phyloP scores from a whole-genome alignment of 2,329 filamentous ascomycete species.

The Aspergillus jensenii region DNA sequence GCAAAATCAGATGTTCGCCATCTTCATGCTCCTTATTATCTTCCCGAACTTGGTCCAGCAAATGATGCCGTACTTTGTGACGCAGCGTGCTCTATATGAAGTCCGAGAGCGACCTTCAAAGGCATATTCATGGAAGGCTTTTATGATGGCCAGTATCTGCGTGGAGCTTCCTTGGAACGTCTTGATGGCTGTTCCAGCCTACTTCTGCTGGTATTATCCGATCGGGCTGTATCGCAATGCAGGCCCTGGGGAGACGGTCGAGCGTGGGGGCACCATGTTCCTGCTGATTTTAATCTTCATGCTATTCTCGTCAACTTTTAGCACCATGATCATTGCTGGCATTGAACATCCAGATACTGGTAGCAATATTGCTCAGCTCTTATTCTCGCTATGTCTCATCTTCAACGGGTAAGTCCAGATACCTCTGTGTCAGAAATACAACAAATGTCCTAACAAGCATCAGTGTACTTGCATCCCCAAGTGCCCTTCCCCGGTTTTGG shows the following conservation, averaged over 20 bases:
- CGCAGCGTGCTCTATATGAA: conserved; percentile 56
- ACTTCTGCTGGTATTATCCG: conserved; percentile 66
- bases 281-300: conserved; percentile 65
- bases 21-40: conserved; percentile 79
- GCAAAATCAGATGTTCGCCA: conserved; percentile 86
- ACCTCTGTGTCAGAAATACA: neutral
- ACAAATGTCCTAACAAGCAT: neutral
- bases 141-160: conserved; percentile 66
- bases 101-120: conserved; percentile 61
- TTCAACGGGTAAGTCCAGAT: conserved; percentile 48
- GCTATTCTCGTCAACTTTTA: conserved; percentile 69
- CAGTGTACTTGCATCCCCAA: conserved; percentile 61
- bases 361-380: conserved; percentile 58
- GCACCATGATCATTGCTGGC: conserved; percentile 69
- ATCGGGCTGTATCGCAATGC: conserved; percentile 47
- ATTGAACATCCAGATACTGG: conserved; percentile 67
- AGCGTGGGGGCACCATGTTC: conserved; percentile 63
- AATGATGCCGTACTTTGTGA: conserved; percentile 58
- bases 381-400: conserved; percentile 57
- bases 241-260: conserved; percentile 33
- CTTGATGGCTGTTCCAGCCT: conserved; percentile 59
- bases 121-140: conserved; percentile 69
- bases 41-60: conserved; percentile 58
- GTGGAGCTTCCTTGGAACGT: conserved; percentile 67
- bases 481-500: conserved; percentile 68